Base-by-base conservation (phyloP, 768 basidiomycete species). In the Gyrodon lividus region DNA sequence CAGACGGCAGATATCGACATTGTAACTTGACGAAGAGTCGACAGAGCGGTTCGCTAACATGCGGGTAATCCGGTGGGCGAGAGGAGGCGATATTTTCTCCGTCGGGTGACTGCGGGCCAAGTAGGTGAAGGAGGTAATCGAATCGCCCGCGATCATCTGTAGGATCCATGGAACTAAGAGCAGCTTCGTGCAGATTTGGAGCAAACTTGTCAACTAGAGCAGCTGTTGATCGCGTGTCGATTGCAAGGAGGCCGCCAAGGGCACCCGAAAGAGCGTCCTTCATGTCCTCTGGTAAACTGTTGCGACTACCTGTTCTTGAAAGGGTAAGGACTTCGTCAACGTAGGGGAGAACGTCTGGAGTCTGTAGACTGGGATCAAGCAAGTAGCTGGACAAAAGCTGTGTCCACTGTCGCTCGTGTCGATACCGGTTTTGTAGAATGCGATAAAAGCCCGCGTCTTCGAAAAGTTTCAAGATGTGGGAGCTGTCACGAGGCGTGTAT, bases 361-460 rank as follows among this genome's bases (percentile, higher is more conserved):
- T 61, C 8, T 72, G 75, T 40, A 89, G 67, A 40, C 84, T 81
- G 3, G 82, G 76, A 67, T 98, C 95, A 17, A 81, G 77, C 37
- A 98, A 66, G 62, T 86, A 89, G 3, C 90, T 86, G 43, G 77
- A 73, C 23, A 96, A 69, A 31, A 98, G 74, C 14, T 79, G 75
- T 3, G 79, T 76, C 94, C 93, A 98, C 54, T 80, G 76, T 20
- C 71, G 77, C 42, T 95, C 89, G 44, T 85, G 83, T 16, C 81
- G 77, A 70, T 92, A 84, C 77, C 89, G 87, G 8, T 80, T 76
- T 37, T 93, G 84, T 22, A 99, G 74, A 53, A 99, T 95, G 34
- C 94, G 83, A 67, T 84, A 95, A 73, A 99, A 99, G 0, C 91
- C 86, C 0, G 96, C 94, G 9, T 72, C 63, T 60, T 88, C 82